Base-by-base conservation (phyloP, 1,139 yeast species). In the Hansenula lynferdii region DNA sequence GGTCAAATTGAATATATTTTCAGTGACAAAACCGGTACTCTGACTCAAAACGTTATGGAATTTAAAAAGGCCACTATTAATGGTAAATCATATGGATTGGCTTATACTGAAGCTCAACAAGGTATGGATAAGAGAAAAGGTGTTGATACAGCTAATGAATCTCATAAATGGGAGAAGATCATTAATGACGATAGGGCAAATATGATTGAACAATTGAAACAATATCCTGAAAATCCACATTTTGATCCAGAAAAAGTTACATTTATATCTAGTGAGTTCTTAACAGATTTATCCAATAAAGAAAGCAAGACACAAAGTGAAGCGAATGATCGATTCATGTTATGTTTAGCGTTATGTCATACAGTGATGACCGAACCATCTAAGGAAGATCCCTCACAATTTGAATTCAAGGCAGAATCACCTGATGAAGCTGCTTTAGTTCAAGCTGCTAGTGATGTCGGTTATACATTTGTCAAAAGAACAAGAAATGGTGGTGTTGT, bases 401-500 rank as follows among this genome's bases (percentile, higher is more conserved):
- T 82, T 39, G 74, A 73, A 28, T 76, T 85, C 56, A 87, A 89
- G 58, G 97, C 98, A 0, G 97, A 92, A 62, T 85, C 96, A 15
- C 98, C 98, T 1, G 98, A 92, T 65, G 98, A 92, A 62, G 94
- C 96, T 28, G 97, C 98, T 0, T 75, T 92, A 44, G 98, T 92
- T 6, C 76, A 86, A 9, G 90, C 95, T 19, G 97, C 98, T 0
- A 75, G 96, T 53, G 97, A 92, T 58, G 67, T 89, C 54, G 98
- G 98, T 5, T 84, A 85, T 58, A 79, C 85, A 9, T 85, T 90
- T 59, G 65, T 77, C 26, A 85, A 77, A 36, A 77, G 96, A 55
- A 78, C 85, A 8, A 82, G 90, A 58, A 75, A 75, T 37, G 85
- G 89, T 35, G 67, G 87, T 24, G 63, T 80, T 28, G 62, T 92